A percentile compares a stretch with the other conserved stretches of the same genome.
Evolutionary conservation across 345 rosid genomes (phyloP).

Genomic region (Litchi chinensis): DNA sequence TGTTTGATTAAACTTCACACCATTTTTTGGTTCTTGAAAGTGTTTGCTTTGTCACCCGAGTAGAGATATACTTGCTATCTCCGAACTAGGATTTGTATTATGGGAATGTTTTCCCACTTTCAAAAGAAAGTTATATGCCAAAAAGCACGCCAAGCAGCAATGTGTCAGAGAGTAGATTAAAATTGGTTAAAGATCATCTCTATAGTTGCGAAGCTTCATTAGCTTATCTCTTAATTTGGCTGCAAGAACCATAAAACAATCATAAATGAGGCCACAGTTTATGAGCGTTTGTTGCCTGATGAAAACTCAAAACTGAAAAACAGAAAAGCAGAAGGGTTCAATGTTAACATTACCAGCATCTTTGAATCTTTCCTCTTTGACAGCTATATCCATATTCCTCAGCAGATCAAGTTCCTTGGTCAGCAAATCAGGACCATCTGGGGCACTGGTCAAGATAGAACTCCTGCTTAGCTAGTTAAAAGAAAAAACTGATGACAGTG

Average conservation of each 20-base stretch:
- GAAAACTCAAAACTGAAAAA: neutral
- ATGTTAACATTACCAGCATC: constrained; percentile 71
- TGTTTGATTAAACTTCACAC: neutral
- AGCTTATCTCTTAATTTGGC: constrained; percentile 78
- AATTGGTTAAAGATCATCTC: constrained; percentile 25
- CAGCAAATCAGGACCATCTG: constrained; percentile 72
- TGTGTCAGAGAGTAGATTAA: neutral
- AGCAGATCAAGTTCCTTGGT: constrained; percentile 71
- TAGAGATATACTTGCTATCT: neutral
- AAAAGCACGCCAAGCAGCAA: neutral
- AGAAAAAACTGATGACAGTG: constrained; percentile 13
- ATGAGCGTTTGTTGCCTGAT: neutral
- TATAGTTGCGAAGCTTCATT: constrained; percentile 58
- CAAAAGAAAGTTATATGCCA: neutral
- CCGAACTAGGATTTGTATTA: neutral
- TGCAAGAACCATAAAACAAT: constrained; percentile 37
- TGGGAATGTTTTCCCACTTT: neutral
- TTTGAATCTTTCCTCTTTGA: constrained; percentile 72
- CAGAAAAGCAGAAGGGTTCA: neutral
- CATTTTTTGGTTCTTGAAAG: too few species aligned
- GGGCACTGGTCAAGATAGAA: constrained; percentile 57
- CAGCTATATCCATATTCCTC: constrained; percentile 69
- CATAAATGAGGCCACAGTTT: neutral
- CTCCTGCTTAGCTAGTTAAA: constrained; percentile 27
- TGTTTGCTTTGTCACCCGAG: neutral